phyloP scores from a whole-genome alignment of 495 filamentous ascomycete species.

The Aspergillus leporis region DNA sequence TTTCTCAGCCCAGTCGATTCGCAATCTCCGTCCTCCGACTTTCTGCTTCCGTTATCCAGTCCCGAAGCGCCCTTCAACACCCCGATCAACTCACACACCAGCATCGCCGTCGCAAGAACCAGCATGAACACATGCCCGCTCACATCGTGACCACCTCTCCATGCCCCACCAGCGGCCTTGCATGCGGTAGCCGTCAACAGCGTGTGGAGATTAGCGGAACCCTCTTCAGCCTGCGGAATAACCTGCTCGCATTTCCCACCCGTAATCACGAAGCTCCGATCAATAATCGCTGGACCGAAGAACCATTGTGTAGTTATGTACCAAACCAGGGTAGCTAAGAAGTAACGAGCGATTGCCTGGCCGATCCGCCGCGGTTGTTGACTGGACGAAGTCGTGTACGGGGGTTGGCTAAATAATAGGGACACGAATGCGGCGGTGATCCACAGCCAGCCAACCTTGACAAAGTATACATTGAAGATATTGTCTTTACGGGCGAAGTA shows the following conservation, averaged over 20 bases:
- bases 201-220: slow-evolving; percentile 40
- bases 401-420: slow-evolving; percentile 61
- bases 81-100: slow-evolving; percentile 77
- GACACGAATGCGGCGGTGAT: slow-evolving; percentile 66
- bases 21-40: slow-evolving; percentile 50
- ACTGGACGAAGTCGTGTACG: slow-evolving; percentile 34
- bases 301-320: slow-evolving; percentile 89
- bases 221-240: slow-evolving; percentile 25
- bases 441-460: slow-evolving; percentile 96
- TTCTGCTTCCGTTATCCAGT: slow-evolving; percentile 45
- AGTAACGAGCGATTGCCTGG: slow-evolving; percentile 64
- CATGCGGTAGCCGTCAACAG: slow-evolving; percentile 77
- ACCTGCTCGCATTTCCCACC: slow-evolving; percentile 73
- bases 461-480: slow-evolving; percentile 85
- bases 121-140: slow-evolving; percentile 94
- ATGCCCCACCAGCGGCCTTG: slow-evolving; percentile 74
- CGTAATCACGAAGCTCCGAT: slow-evolving; percentile 76
- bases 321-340: slow-evolving; percentile 72
- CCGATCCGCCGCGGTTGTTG: slow-evolving; percentile 30
- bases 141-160: slow-evolving; percentile 90
- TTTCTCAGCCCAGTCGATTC: slow-evolving; percentile 34
- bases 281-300: slow-evolving; percentile 87
- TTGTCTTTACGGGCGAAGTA: slow-evolving; percentile 95
- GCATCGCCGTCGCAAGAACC: slow-evolving; percentile 74
- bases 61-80: slow-evolving; percentile 42